Conservation (phyloP, 2,329 filamentous ascomycete genomes). For the Dactylellina leptospora region DNA sequence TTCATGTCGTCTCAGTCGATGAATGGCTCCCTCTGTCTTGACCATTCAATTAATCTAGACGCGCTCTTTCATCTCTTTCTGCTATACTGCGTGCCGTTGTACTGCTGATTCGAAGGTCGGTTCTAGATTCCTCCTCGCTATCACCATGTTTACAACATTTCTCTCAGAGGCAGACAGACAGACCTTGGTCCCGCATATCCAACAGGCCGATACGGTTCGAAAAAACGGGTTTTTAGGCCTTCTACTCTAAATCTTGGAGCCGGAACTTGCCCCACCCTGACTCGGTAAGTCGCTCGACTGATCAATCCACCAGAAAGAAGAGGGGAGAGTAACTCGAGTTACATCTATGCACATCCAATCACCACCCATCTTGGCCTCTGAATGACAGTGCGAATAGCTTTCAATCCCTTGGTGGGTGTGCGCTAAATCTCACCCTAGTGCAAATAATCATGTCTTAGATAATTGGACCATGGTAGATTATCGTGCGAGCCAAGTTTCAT, state of each 20-base stretch:
- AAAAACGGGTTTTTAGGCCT: not conserved
- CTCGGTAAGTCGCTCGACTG: conserved; percentile 27
- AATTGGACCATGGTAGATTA: conserved; percentile 1
- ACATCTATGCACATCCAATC: no score
- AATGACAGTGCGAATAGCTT: not conserved
- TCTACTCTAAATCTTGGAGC: not conserved
- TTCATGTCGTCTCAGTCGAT: not conserved
- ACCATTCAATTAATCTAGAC: no score
- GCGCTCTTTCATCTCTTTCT: no score
- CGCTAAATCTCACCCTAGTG: not conserved
- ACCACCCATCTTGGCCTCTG: not conserved
- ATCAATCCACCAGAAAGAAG: not conserved
- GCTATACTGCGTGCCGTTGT: no score
- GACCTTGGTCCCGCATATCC: not conserved
- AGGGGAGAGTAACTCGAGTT: no score
- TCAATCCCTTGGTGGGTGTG: conserved; percentile 1
- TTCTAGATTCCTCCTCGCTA: no score
- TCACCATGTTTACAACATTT: no score
- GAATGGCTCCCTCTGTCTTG: not conserved
- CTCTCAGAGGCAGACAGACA: no score
- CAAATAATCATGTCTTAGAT: not conserved
- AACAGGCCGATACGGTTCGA: conserved; percentile 13
- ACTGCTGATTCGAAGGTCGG: no score
- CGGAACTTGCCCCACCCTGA: conserved; percentile 26
- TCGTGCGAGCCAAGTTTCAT: conserved; percentile 34